These are phyloP conservation scores for Solanum neorickii DNA, from an alignment of 257 asterid genomes.

Conservation along the genomic window DNA sequence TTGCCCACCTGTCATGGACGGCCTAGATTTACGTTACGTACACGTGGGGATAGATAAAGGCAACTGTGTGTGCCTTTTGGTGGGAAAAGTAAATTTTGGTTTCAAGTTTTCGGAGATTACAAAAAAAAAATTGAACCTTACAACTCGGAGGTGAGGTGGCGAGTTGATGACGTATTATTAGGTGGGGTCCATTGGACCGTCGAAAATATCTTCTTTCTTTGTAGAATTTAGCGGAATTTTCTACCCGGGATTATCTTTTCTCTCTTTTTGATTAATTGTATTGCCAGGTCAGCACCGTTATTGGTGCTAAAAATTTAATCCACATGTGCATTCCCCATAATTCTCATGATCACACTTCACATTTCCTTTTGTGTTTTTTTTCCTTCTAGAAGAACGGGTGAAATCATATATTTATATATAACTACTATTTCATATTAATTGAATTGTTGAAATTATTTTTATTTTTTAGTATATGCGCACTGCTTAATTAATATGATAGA, in stretches of 20 bases:
- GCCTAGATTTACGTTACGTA: constrained; percentile 5
- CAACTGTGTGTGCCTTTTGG: background rate
- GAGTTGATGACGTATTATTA: background rate
- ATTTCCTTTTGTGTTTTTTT: background rate
- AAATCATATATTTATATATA: background rate
- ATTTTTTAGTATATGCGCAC: background rate
- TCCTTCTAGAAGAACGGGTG: background rate
- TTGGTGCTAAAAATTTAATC: background rate
- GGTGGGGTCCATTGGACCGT: background rate
- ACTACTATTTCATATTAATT: no score
- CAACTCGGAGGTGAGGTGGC: background rate
- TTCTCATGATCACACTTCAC: background rate
- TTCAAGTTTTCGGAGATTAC: background rate
- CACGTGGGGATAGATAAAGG: constrained; percentile 6
- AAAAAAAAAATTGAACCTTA: background rate
- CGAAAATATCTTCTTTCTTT: background rate
- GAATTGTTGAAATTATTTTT: no score
- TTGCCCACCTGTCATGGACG: constrained; percentile 14
- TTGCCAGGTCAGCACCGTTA: background rate
- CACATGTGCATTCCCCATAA: background rate
- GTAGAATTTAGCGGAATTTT: background rate
- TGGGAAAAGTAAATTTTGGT: background rate
- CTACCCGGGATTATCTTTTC: background rate
- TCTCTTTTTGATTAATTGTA: background rate
- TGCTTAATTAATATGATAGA: background rate